Base-by-base conservation (phyloP, 2,329 filamentous ascomycete genomes). In the Xylaria digitata region DNA sequence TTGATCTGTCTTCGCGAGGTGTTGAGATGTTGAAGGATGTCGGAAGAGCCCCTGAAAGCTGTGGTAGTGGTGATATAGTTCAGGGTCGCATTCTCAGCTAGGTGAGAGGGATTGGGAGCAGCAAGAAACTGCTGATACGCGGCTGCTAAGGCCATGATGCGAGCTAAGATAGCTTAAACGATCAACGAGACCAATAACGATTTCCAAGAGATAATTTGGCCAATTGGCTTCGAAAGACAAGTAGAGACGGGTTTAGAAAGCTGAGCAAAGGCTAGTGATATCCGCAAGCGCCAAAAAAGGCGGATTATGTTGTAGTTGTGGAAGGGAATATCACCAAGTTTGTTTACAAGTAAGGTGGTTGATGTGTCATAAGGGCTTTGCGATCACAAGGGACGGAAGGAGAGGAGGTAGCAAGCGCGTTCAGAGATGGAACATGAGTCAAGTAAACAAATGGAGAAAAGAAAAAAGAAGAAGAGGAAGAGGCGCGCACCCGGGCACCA, bases 51-150 rank as follows among this genome's bases (percentile, higher is more conserved):
- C 69, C 86, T 84, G 77, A 96, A 84, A 70, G 88, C 88, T 40
- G 90, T 93, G 13, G 94, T 90, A 7, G 95, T 97, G 63, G 94
- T 93, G 79, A 98, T 90, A 83, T 98, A 99, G 84, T 95, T 89
- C 73, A 94, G 82, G 50, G 90, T 87, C 65, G 90, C 90, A 78
- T 90, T 85, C 61, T 86, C 81, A 42, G 89, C 85, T 75, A 95
- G 83, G 63, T 87, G 81, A 63, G 87, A 86, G 62, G 88, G 81
- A 79, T 82, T 89, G 69, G 91, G 91, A 69, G 87, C 83, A 75
- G 86, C 84, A 63, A 94, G 84, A 78, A 94, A 94, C 81, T 88
- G 87, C 83, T 89, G 86, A 83, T 95, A 95, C 67, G 85, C 78
- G 72, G 80, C 76, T 70, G 83, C 83, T 70, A 86, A 77, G 70